Evolutionary conservation across 805 yeast genomes (phyloP), one percentile per base, ranked within the genome.

Genomic region (Yamadazyma insecticola): DNA sequence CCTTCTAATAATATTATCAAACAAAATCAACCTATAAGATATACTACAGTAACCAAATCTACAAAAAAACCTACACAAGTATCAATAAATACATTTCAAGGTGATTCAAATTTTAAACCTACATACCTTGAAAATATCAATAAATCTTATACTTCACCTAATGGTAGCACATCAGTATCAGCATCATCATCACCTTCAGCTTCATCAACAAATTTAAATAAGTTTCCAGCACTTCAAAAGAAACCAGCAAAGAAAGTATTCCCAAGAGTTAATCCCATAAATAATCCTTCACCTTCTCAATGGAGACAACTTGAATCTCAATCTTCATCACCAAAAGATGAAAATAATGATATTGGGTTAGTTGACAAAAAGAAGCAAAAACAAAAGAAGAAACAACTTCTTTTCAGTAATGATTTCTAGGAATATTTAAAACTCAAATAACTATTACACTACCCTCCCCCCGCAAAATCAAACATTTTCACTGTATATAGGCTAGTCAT

Each of bases 221-320:
- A 69, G 39, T 72, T 77, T 47, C 83, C 84, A 3, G 65, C 74
- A 0, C 50, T 72, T 22, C 58, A 54, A 37, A 60, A 66, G 44
- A 72, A 69, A 47, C 47, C 55, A 29, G 40, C 40, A 3, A 60
- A 57, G 36, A 55, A 46, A 35, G 43, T 39, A 6, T 64, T 73
- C 32, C 85, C 88, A 2, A 65, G 82, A 24, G 84, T 81, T 4
- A 76, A 75, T 28, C 76, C 78, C 3, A 39, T 41, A 3, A 16
- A 37, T 4, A 45, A 47, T 11, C 18, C 30, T 7, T 37, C 45
- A 15, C 43, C 51, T 2, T 26, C 29, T 19, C 37, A 40, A 22
- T 53, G 59, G 59, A 52, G 54, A 1, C 26, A 29, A 23, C 31
- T 37, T 7, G n/a, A 22, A 16, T 21, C 22, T 3, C 33, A 16